These are phyloP conservation scores for Jaltomata sinuosa DNA, from an alignment of 257 asterid species.

Conservation along the genomic window DNA sequence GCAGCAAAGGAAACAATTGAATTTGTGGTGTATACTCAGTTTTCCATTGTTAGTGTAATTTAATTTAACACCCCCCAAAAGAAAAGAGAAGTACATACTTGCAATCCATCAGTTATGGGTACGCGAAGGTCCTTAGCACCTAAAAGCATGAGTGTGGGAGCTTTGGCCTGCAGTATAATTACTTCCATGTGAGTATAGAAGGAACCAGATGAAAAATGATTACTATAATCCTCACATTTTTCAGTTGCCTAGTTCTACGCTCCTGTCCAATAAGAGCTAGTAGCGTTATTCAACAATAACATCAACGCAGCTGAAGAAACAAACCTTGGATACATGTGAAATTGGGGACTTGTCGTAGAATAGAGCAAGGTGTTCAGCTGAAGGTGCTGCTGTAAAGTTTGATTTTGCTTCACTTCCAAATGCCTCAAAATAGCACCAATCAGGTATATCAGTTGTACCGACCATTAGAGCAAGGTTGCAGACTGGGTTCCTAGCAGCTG, in stretches of 20 bases:
- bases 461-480: slow-evolving; percentile 88
- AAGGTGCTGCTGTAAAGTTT: slow-evolving; percentile 58
- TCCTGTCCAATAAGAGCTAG: background rate
- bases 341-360: slow-evolving; percentile 74
- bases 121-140: slow-evolving; percentile 94
- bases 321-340: slow-evolving; percentile 66
- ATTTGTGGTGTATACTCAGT: background rate
- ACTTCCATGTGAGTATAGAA: background rate
- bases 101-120: slow-evolving; percentile 74
- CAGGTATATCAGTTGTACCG: slow-evolving; percentile 89
- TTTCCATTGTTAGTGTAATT: background rate
- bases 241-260: background rate
- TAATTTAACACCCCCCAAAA: background rate
- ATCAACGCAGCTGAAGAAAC: background rate
- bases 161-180: slow-evolving; percentile 62
- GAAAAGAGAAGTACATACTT: slow-evolving; percentile 30
- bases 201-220: background rate
- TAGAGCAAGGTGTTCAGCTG: slow-evolving; percentile 59
- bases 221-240: background rate
- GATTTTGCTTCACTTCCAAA: slow-evolving; percentile 65
- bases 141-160: slow-evolving; percentile 73
- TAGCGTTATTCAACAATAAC: background rate
- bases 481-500: slow-evolving; percentile 86
- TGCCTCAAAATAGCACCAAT: slow-evolving; percentile 72
- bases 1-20: background rate